phyloP scores from a whole-genome alignment of 306 rosid species.

The Vigna angularis region DNA sequence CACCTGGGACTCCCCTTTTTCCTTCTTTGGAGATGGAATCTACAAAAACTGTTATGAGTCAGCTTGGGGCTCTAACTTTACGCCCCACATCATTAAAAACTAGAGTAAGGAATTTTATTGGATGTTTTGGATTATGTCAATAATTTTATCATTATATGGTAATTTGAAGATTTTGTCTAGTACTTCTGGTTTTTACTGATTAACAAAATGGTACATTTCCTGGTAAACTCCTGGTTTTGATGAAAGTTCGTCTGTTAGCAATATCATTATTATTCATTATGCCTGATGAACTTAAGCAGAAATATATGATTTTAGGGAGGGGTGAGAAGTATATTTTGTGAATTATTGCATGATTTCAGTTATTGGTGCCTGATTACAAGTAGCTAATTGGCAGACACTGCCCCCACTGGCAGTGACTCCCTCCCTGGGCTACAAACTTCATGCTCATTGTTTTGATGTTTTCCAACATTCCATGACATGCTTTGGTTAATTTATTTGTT shows the following conservation, averaged over 20 bases:
- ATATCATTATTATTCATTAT: slow-evolving; percentile 28
- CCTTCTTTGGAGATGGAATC: slow-evolving; percentile 95
- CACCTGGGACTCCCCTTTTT: slow-evolving; percentile 97
- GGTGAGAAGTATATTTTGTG: neutral
- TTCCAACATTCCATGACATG: slow-evolving; percentile 8
- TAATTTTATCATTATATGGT: slow-evolving; percentile 17
- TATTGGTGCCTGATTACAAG: slow-evolving; percentile 10
- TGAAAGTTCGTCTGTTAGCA: slow-evolving; percentile 1
- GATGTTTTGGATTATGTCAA: slow-evolving; percentile 32
- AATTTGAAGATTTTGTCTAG: slow-evolving; percentile 19
- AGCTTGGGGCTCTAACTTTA: slow-evolving; percentile 70
- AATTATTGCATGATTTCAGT: slow-evolving; percentile 3
- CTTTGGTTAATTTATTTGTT: slow-evolving; percentile 31
- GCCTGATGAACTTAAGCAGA: slow-evolving; percentile 35
- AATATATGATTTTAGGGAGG: slow-evolving; percentile 15
- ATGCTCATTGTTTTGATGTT: slow-evolving; percentile 14
- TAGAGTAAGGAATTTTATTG: slow-evolving; percentile 68
- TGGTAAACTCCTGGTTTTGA: slow-evolving; percentile 15
- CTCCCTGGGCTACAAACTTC: slow-evolving; percentile 12
- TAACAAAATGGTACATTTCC: slow-evolving; percentile 8
- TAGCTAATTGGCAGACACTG: slow-evolving; percentile 8
- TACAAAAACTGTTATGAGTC: slow-evolving; percentile 74
- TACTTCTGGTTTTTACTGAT: slow-evolving; percentile 37
- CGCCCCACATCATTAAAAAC: slow-evolving; percentile 79
- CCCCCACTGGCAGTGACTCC: neutral